Evolutionary conservation across 2,329 filamentous ascomycete species (phyloP), one percentile per base, ranked within the genome.

Genomic region (Sporothrix inflata): DNA sequence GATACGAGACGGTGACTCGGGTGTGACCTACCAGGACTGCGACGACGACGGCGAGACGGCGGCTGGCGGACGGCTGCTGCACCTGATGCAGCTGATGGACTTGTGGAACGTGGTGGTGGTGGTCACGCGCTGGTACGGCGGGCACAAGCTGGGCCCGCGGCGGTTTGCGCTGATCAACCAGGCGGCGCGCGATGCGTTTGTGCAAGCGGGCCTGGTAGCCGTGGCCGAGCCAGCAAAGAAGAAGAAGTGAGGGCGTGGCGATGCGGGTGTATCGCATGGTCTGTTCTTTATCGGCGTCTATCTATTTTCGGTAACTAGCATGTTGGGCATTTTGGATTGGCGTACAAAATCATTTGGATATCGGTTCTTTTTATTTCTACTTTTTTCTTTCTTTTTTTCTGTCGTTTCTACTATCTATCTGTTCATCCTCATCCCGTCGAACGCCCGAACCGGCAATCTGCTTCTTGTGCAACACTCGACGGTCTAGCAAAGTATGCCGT

Each of bases 21-120:
- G 84, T 30, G 88, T 0, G 85, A 84, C 73, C 38, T 94, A 91
- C 76, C 94, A 98, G 80, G 96, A 99, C 81, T 98, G 91, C 79
- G 93, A 99, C 77, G 96, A 99, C 78, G 96, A 99, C 80, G 96
- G 96, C 2, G 96, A 99, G 85, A 92, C 92, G 34, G 96, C 96
- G 6, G 96, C 96, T 0, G 96, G 96, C 0, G 90, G 92, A 0
- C 87, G 96, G 55, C 82, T 99, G 78, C 82, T 98, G 73, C 94
- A 97, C 82, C 84, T 99, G 40, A 91, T 99, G 90, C 94, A 98
- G 83, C 83, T 97, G 74, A 98, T 98, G 93, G 93, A 94, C 78
- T 86, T 97, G 12, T 98, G 94, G 94, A 89, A 97, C 80, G 91
- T 92, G 19, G 91, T 98, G 84, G 94, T 99, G 0, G 91, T 99